Percentiles rank a stretch among this genome's conserved stretches.
Conservation (phyloP, 1,284 basidiomycete genomes). For the Leccinum pachyderme region DNA sequence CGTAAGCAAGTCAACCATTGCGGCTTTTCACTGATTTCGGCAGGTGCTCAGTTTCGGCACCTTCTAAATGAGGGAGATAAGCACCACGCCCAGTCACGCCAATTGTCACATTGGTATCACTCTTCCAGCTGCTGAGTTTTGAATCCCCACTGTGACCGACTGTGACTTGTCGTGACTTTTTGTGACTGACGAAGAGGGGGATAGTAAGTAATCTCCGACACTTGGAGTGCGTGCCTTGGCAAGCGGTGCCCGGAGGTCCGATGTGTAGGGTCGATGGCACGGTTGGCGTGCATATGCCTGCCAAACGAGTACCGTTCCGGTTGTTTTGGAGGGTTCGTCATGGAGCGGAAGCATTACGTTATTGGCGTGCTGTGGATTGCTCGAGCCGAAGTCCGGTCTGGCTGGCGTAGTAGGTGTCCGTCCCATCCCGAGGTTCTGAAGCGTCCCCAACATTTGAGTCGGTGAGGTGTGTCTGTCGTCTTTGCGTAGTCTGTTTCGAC, state of each 20-base stretch:
- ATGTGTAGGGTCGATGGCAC: background rate
- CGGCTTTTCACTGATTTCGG: too few species aligned
- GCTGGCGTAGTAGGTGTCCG: background rate
- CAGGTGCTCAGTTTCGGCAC: too few species aligned
- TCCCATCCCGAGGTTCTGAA: background rate
- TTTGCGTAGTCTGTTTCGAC: background rate
- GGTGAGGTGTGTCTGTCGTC: background rate
- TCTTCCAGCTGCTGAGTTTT: too few species aligned
- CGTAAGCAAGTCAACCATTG: background rate
- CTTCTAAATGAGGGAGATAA: too few species aligned
- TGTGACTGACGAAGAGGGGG: too few species aligned
- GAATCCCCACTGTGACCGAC: too few species aligned
- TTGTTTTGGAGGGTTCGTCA: background rate
- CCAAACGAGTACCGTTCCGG: background rate
- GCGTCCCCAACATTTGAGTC: background rate
- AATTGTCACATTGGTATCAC: too few species aligned
- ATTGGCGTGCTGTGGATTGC: conserved; percentile 17
- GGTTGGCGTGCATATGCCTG: background rate
- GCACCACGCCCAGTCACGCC: too few species aligned
- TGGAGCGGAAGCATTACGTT: background rate
- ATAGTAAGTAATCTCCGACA: background rate
- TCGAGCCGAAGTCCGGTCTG: background rate
- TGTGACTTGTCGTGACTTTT: too few species aligned
- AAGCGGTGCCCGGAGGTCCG: background rate
- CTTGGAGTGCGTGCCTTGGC: background rate